Evolutionary conservation across 2,329 filamentous ascomycete genomes (phyloP).

Genomic region (Colletotrichum sidae): DNA sequence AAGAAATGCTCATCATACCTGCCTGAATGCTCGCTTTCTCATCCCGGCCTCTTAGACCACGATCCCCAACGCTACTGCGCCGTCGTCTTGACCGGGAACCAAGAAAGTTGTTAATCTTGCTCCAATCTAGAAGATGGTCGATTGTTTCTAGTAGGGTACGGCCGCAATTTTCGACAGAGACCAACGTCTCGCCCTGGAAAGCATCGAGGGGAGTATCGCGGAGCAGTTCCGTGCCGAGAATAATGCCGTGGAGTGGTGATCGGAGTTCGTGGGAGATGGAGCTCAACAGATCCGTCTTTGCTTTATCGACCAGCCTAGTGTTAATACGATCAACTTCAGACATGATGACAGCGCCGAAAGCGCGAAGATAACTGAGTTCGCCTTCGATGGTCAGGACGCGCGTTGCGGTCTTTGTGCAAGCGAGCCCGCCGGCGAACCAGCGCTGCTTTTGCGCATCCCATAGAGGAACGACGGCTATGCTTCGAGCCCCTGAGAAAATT

Average conservation of each 20-base stretch:
- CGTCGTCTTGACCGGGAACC: neutral
- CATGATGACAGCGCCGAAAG: conserved; percentile 67
- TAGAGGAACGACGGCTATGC: conserved; percentile 59
- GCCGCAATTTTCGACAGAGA: conserved; percentile 57
- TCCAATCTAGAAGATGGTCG: conserved; percentile 60
- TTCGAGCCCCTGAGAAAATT: conserved; percentile 56
- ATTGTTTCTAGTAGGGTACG: conserved; percentile 60
- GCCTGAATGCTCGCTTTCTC: conserved; percentile 23
- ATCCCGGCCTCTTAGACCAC: conserved; percentile 24
- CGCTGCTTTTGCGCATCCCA: conserved; percentile 59
- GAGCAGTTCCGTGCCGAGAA: conserved; percentile 65
- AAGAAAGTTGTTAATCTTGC: conserved; percentile 51
- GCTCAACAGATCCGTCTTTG: conserved; percentile 69
- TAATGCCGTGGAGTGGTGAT: conserved; percentile 70
- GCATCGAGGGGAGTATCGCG: conserved; percentile 60
- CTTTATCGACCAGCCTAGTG: conserved; percentile 51
- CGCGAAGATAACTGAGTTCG: conserved; percentile 63
- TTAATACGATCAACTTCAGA: conserved; percentile 63
- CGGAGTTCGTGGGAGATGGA: conserved; percentile 72
- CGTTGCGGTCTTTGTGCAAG: conserved; percentile 57
- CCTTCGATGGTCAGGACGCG: conserved; percentile 57
- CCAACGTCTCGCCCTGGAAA: conserved; percentile 54
- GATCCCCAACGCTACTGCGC: conserved; percentile 15
- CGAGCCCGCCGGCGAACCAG: conserved; percentile 62
- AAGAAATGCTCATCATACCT: conserved; percentile 40